Conservation (phyloP, 2,329 filamentous ascomycete genomes). For the Colletotrichum sp. region DNA sequence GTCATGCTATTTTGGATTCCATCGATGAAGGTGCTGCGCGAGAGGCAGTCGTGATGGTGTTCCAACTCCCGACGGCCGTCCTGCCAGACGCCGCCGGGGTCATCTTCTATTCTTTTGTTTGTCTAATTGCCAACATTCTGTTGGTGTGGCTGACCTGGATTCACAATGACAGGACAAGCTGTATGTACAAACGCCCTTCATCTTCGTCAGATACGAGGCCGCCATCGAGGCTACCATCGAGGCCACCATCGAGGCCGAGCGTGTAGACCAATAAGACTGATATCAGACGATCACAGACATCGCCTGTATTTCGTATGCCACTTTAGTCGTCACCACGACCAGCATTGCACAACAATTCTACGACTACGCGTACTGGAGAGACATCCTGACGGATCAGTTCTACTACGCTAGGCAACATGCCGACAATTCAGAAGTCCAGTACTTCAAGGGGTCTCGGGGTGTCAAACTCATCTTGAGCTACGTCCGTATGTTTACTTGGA, state of each 20-base stretch:
- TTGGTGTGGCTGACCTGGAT: conserved; percentile 16
- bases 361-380: conserved; percentile 3
- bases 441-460: conserved; percentile 5
- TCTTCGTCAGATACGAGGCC: background rate
- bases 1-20: conserved; percentile 1
- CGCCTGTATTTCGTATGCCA: conserved; percentile 11
- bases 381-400: conserved; percentile 14
- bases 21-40: background rate
- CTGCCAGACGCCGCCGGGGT: conserved; percentile 2
- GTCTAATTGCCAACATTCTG: conserved; percentile 7
- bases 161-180: conserved; percentile 16
- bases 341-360: conserved; percentile 15
- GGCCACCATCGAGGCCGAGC: background rate
- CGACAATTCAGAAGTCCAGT: conserved; percentile 14
- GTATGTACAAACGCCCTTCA: background rate
- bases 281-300: background rate
- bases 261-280: background rate
- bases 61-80: conserved; percentile 18
- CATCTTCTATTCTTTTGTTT: conserved; percentile 12
- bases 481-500: background rate
- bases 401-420: conserved; percentile 9
- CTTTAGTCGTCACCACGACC: conserved; percentile 4
- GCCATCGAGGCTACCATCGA: background rate
- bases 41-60: conserved; percentile 13
- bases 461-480: conserved; percentile 13